Conservation (phyloP, 75 land plant genomes). For the Pseudotsuga menziesii region DNA sequence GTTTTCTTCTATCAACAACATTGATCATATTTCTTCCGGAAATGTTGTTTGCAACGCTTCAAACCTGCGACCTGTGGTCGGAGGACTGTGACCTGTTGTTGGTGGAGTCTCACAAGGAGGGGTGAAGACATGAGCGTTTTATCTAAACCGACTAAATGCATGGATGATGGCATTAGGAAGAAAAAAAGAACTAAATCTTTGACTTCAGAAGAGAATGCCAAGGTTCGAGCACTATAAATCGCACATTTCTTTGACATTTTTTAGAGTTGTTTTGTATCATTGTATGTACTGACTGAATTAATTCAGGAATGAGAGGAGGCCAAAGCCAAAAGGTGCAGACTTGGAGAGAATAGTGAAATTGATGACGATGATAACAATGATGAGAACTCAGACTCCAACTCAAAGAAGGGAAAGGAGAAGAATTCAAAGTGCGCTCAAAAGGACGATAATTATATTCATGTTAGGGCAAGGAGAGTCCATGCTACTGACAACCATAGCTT, state of each 20-base stretch:
- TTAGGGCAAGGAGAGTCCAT: slow-evolving; percentile 25
- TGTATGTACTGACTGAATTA: neutral
- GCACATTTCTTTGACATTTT: neutral
- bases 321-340: slow-evolving; percentile 17
- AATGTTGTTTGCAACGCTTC: neutral
- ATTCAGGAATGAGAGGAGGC: slow-evolving; percentile 5
- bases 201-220: neutral
- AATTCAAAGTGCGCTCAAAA: slow-evolving; percentile 28
- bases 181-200: slow-evolving; percentile 5
- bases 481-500: slow-evolving; percentile 31
- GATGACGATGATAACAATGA: slow-evolving; percentile 18
- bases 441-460: slow-evolving; percentile 27
- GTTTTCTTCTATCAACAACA: slow-evolving; percentile 15
- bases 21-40: neutral
- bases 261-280: neutral
- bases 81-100: neutral
- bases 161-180: neutral
- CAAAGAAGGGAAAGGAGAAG: slow-evolving; percentile 20
- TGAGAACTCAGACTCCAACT: slow-evolving; percentile 29
- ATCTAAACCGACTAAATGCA: neutral
- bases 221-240: neutral
- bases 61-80: neutral
- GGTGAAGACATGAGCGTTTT: neutral
- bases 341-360: slow-evolving; percentile 11
- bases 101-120: neutral